Percentiles rank a stretch among this genome's conserved stretches.
These are phyloP conservation scores for Candida methanosorbosa DNA, from an alignment of 805 yeast genomes.

Conservation along the genomic window DNA sequence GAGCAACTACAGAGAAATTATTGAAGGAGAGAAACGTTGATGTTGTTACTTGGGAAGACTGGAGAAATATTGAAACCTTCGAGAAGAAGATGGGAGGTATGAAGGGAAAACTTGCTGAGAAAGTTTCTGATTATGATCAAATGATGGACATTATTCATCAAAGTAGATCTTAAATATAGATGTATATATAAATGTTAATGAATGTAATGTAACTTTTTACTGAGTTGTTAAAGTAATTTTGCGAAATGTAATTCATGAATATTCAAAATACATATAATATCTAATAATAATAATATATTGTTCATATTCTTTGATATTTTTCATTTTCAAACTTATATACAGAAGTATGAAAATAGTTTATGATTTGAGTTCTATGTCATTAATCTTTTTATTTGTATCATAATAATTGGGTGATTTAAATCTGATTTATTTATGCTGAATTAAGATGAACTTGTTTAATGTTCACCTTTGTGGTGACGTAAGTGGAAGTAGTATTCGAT, in stretches of 20 bases:
- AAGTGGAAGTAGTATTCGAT: conserved; percentile 91
- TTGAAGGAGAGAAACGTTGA: conserved; percentile 12
- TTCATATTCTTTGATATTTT: too few relatives aligned
- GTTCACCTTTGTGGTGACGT: conserved; percentile 48
- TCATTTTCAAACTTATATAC: too few relatives aligned
- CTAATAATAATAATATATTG: too few relatives aligned
- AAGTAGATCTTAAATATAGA: too few relatives aligned
- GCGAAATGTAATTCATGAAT: neutral
- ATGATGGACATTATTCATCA: conserved; percentile 32
- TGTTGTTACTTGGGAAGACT: conserved; percentile 53
- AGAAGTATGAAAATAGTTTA: too few relatives aligned
- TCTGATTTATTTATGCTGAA: too few relatives aligned
- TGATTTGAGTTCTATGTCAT: too few relatives aligned
- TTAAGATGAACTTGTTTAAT: conserved; percentile 17
- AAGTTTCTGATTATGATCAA: conserved; percentile 36
- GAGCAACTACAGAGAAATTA: conserved; percentile 18
- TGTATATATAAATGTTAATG: neutral
- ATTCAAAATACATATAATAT: too few relatives aligned
- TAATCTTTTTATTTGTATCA: too few relatives aligned
- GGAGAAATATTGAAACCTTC: conserved; percentile 47
- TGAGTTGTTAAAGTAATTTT: too few relatives aligned
- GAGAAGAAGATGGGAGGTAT: conserved; percentile 44
- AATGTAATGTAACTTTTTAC: neutral
- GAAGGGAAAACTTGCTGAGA: conserved; percentile 48
- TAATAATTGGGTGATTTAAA: too few relatives aligned